A percentile compares a stretch with the other conserved stretches of the same genome.
Conservation (phyloP, 768 basidiomycete genomes). For the Artomyces pyxidatus region DNA sequence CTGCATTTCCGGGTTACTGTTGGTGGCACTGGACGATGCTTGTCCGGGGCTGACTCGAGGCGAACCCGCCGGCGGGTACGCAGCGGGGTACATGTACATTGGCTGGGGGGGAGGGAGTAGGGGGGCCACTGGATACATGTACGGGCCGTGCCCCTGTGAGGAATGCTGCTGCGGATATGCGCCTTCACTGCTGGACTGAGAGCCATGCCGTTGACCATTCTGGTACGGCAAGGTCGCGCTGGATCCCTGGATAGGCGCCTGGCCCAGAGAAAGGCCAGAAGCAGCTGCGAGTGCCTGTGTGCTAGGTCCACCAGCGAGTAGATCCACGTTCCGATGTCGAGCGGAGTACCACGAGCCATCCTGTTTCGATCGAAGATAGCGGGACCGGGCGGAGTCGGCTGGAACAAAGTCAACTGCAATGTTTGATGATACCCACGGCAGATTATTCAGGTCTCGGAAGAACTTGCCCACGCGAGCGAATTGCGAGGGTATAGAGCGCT, state of each 20-base stretch:
- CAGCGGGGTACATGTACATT: conserved; percentile 8
- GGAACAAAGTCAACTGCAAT: conserved; percentile 15
- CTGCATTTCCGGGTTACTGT: conserved; percentile 4
- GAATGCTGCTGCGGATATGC: conserved; percentile 1
- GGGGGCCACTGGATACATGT: conserved; percentile 5
- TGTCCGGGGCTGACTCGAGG: not conserved
- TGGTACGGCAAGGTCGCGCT: not conserved
- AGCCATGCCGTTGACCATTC: not conserved
- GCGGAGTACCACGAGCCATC: conserved; percentile 14
- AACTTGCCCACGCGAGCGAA: conserved; percentile 12
- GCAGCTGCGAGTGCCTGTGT: conserved; percentile 1
- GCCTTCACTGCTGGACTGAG: conserved; percentile 6
- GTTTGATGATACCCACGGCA: conserved; percentile 14
- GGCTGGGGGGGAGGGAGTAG: conserved; percentile 8
- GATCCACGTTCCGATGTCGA: conserved; percentile 6
- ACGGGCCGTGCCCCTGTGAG: not conserved
- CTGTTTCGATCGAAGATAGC: not conserved
- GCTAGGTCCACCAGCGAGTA: conserved; percentile 7
- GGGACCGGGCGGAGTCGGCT: conserved; percentile 4
- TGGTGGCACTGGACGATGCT: conserved; percentile 1
- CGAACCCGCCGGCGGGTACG: conserved; percentile 1
- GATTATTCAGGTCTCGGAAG: conserved; percentile 12
- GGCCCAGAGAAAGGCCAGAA: not conserved
- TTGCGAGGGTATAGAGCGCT: conserved; percentile 8
- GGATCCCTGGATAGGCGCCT: not conserved